Base-by-base conservation (phyloP, 106 monocot species). In the Agapanthus africanus region DNA sequence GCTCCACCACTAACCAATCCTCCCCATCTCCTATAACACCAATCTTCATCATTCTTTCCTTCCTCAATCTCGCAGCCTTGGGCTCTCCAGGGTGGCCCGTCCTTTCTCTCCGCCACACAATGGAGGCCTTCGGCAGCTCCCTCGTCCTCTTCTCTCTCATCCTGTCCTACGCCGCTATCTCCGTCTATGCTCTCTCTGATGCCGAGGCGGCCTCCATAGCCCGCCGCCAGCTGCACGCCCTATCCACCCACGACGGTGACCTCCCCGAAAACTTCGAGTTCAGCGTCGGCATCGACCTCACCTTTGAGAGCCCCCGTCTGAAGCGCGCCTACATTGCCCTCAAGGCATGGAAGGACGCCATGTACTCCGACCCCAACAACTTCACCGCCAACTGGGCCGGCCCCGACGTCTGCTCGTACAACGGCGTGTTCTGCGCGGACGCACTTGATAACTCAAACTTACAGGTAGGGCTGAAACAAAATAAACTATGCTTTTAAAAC, bases 281-380 rank as follows among this genome's bases (percentile, higher is more conserved):
- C 74, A 59, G 70, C 21, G 66, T 75, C 30, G 22, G 67, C 40
- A 71, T 71, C 26, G 33, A 69, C 31, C 66, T 71, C 15, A 62
- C 35, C 14, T 72, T 83, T 71, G 67, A 72, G 62, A 79, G 63
- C 76, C 74, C 79, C 11, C 72, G 72, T 38, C 68, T 79, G 26
- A 40, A 33, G 25, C 35, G 68, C 35, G 76, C 85, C 21, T 85
- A 79, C 79, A 63, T 79, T 15, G 85, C 85, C 38, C 85, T 85
- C 40, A 74, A 81, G 35, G 78, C 81, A 0, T 85, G 85, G 85
- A 85, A 75, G 49, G 34, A 22, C 41, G 81, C 85, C 28, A 72
- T 85, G 40, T 62, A 66, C 69, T 85, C 85, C 62, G 85, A 85
- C 66, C 85, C 85, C 4, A n/a, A 15, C 40, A 79, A 81, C 71